Evolutionary conservation across 2,329 filamentous ascomycete genomes (phyloP).

Genomic region (Orbilia blumenaviensis): DNA sequence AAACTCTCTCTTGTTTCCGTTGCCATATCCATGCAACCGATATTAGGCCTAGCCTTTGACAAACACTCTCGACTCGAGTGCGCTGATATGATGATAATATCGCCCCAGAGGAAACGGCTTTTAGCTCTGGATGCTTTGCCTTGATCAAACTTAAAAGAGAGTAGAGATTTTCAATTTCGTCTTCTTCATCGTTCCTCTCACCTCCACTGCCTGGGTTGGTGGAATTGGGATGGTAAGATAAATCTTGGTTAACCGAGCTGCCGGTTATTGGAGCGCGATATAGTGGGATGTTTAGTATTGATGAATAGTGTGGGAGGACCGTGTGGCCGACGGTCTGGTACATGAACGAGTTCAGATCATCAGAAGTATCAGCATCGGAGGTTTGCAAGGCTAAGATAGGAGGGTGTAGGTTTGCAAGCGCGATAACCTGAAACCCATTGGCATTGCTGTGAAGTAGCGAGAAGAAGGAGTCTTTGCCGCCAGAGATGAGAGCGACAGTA

Average conservation of each 20-base stretch:
- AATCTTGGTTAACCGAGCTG: slow-evolving; percentile 72
- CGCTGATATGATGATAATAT: slow-evolving; percentile 96
- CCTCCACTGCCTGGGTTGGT: not conserved
- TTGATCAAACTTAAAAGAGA: slow-evolving; percentile 76
- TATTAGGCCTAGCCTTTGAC: slow-evolving; percentile 79
- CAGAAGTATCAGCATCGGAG: slow-evolving; percentile 45
- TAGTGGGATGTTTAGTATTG: slow-evolving; percentile 80
- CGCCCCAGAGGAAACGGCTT: slow-evolving; percentile 88
- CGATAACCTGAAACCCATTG: slow-evolving; percentile 85
- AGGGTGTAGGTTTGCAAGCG: slow-evolving; percentile 87
- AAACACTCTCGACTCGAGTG: slow-evolving; percentile 92
- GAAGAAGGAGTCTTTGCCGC: slow-evolving; percentile 96
- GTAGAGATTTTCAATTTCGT: slow-evolving; percentile 90
- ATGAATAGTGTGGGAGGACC: slow-evolving; percentile 83
- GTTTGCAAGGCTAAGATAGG: slow-evolving; percentile 55
- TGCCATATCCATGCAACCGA: slow-evolving; percentile 93
- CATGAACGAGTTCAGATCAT: slow-evolving; percentile 96
- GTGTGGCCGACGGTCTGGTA: slow-evolving; percentile 96
- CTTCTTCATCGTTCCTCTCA: slow-evolving; percentile 60
- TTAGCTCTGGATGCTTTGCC: slow-evolving; percentile 76
- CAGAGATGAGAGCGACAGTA: slow-evolving; percentile 85
- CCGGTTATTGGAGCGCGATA: slow-evolving; percentile 82
- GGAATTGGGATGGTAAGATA: slow-evolving; percentile 70
- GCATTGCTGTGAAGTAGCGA: slow-evolving; percentile 87
- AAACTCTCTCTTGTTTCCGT: slow-evolving; percentile 65